Base-by-base conservation (phyloP, 768 basidiomycete species). In the Suillus luteus region DNA sequence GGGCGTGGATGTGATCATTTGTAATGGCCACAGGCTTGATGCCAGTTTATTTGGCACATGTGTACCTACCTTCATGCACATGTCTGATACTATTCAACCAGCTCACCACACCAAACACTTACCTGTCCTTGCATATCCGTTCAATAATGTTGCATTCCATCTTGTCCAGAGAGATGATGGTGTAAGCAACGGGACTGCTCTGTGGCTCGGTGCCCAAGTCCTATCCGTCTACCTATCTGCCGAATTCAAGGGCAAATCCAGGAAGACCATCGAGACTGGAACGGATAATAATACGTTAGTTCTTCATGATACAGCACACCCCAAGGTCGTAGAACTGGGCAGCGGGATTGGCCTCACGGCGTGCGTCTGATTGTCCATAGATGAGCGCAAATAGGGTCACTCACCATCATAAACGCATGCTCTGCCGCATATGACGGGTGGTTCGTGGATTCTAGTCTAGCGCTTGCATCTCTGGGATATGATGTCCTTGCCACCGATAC, bases 131-230 rank as follows among this genome's bases (percentile, higher is more conserved):
- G n/a, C 57, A 7, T 82, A 83, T 70, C 72, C 79, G n/a, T 79
- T 84, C 78, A 65, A 68, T 54, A 12, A 59, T 61, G 22, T 64
- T 67, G 60, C 68, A 17, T 88, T 91, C 66, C 64, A 68, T 24
- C 81, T 92, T 59, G n/a, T 72, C 2, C 90, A 91, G 77, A 78
- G 72, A 51, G 79, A 85, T 73, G 82, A 90, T 69, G 87, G 89
- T 48, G 69, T 75, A 17, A 85, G 88, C 31, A 94, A 91, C 64
- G 93, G 93, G 19, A 93, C 92, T 3, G 85, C 90, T 2, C 85
- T 95, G 59, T 95, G 93, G 93, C 86, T 94, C 60, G 87, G 86
- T 48, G 90, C 87, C 0, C 93, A 96, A 74, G 83, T 90, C 71
- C 82, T 95, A 44, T 81, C 90, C 19, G 70, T 80, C 51, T 92